These are phyloP conservation scores for Eutypella sp. DNA, from an alignment of 2,329 filamentous ascomycete genomes.

Conservation along the genomic window DNA sequence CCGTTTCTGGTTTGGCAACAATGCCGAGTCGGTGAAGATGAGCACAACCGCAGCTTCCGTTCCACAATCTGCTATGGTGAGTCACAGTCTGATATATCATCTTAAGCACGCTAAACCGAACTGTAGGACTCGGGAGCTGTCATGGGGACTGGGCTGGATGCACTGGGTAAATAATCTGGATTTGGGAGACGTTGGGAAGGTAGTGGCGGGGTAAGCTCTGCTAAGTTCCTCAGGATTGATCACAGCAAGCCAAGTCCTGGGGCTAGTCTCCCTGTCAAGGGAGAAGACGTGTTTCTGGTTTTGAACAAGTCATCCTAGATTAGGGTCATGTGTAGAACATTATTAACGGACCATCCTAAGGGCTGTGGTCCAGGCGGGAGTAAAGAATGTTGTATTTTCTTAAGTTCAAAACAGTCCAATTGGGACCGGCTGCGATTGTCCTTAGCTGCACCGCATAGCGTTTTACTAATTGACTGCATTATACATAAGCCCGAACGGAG, in stretches of 20 bases:
- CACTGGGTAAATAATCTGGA: conserved; percentile 5
- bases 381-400: neutral
- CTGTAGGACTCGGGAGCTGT: conserved; percentile 16
- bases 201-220: too few species aligned
- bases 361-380: neutral
- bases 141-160: conserved; percentile 19
- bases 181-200: too few species aligned
- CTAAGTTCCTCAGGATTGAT: too few species aligned
- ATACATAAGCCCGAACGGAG: too few species aligned
- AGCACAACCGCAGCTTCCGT: conserved; percentile 15
- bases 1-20: conserved; percentile 17
- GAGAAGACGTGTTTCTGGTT: too few species aligned
- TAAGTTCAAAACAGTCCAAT: neutral
- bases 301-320: too few species aligned
- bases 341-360: too few species aligned
- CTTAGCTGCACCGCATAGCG: too few species aligned
- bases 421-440: neutral
- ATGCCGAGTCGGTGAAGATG: conserved; percentile 14
- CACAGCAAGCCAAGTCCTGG: too few species aligned
- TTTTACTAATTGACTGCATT: too few species aligned
- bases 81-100: neutral
- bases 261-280: too few species aligned
- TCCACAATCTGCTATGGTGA: conserved; percentile 16
- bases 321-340: too few species aligned
- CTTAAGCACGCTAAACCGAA: conserved; percentile 6